A percentile compares a stretch with the other conserved stretches of the same genome.
These are phyloP conservation scores for Mycena epipterygia DNA, from an alignment of 768 basidiomycete species.

Conservation along the genomic window DNA sequence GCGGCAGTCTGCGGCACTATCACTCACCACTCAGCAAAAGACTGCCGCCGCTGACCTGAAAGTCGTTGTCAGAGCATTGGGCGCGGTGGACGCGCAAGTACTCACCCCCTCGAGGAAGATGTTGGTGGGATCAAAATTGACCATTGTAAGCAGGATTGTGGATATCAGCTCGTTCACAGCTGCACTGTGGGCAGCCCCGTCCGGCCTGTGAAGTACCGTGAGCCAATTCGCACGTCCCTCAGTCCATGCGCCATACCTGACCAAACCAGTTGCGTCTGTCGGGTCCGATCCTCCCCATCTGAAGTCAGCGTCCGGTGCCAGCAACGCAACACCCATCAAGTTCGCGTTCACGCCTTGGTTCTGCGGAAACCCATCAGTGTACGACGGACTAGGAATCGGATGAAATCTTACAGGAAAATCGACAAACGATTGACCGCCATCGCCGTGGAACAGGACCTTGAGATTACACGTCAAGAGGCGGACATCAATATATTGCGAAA, in stretches of 20 bases:
- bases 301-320: constrained; percentile 34
- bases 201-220: constrained; percentile 33
- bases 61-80: background rate
- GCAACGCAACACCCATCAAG: constrained; percentile 39
- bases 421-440: constrained; percentile 39
- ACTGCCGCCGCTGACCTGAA: constrained; percentile 42
- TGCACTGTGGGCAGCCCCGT: constrained; percentile 44
- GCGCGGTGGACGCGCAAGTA: background rate
- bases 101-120: constrained; percentile 46
- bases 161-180: constrained; percentile 45
- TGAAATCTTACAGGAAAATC: constrained; percentile 38
- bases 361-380: constrained; percentile 4
- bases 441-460: constrained; percentile 42
- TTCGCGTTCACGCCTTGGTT: constrained; percentile 38
- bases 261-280: constrained; percentile 22
- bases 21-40: constrained; percentile 42
- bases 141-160: constrained; percentile 42
- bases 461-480: background rate
- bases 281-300: constrained; percentile 39
- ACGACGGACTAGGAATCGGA: too few relatives aligned
- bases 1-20: too few relatives aligned
- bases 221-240: background rate
- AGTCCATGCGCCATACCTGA: constrained; percentile 9
- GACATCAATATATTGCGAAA: background rate
- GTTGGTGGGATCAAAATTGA: constrained; percentile 43